phyloP scores from a whole-genome alignment of 192 early-diverging fungal species.

The Gryganskiella cystojenkinii region DNA sequence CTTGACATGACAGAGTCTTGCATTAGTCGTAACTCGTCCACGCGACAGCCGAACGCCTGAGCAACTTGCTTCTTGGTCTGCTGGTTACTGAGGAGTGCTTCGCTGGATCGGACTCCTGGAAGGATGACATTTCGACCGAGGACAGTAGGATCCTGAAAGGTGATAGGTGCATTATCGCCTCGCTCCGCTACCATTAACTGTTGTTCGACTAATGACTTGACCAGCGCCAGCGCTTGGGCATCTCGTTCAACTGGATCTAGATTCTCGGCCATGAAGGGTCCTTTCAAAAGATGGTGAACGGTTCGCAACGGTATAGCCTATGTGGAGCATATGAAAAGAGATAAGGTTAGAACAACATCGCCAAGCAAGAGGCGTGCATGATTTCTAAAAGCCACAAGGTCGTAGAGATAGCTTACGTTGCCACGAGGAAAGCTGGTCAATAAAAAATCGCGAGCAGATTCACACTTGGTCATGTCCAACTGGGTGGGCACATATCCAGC shows the following conservation, averaged over 20 bases:
- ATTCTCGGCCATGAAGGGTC: constrained; percentile 22
- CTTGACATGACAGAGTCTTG: constrained; percentile 35
- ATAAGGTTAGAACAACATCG: too few species aligned
- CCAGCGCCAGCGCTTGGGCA: constrained; percentile 43
- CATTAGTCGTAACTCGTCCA: constrained; percentile 36
- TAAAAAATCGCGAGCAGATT: constrained; percentile 27
- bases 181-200: constrained; percentile 13
- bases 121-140: constrained; percentile 20
- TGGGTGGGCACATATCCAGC: constrained; percentile 23
- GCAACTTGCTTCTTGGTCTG: constrained; percentile 9
- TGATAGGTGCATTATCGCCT: constrained; percentile 11
- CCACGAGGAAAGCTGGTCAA: constrained; percentile 35
- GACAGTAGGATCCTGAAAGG: constrained; percentile 33
- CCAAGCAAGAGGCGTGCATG: too few species aligned
- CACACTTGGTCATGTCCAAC: not conserved
- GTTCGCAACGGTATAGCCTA: constrained; percentile 37
- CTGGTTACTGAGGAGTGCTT: constrained; percentile 8
- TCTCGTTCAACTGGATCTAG: constrained; percentile 20
- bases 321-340: not conserved
- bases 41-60: constrained; percentile 22
- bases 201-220: constrained; percentile 25
- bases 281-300: constrained; percentile 40
- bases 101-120: constrained; percentile 35
- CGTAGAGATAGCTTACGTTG: constrained; percentile 14
- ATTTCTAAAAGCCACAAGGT: not conserved